Evolutionary conservation across 2,329 filamentous ascomycete genomes (phyloP), one percentile per base, ranked within the genome.

Genomic region (Neonectria punicea): DNA sequence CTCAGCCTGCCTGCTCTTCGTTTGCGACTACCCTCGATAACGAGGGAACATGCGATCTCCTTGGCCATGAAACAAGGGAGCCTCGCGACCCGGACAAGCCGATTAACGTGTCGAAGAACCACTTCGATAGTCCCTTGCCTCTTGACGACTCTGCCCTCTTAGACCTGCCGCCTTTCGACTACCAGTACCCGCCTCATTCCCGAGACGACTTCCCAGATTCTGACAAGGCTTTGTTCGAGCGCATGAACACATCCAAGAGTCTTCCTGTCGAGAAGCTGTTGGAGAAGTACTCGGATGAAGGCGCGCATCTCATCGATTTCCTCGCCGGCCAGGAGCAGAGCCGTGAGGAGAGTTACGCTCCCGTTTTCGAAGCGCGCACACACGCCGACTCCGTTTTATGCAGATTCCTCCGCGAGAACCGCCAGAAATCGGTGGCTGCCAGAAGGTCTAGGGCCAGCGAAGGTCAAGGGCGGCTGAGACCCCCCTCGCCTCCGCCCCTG

Each of bases 161-260:
- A 10, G 50, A 46, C 4, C 44, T 41, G 8, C 11, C 54, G 4
- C 20, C 43, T 3, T 73, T 58, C 36, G 34, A 55, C 10, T 18
- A 57, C 2, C 32, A 60, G 25, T 72, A 32, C 9, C 65, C 67
- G 14, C 57, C 69, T 18, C 63, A 61, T 36, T 49, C 57, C 14
- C 65, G 66, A 34, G 53, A 67, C 5, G 41, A 54, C 2, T 72
- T 66, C 25, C 65, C 66, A 1, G 34, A 61, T 10, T 49, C 58
- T 14, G 51, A 39, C 25, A 49, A 63, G 6, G 49, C 20, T 8
- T 22, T 30, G 32, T 65, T 60, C n/a, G 39, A 53, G 2, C 58
- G 61, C 2, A 53, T 47, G 18, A 30, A 59, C 5, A 32, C 54
- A 2, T 44, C 68, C 14, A 28, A 53, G 2, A 51, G 51, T 9